Evolutionary conservation across 2,329 filamentous ascomycete genomes (phyloP), one percentile per base, ranked within the genome.

Genomic region (Pyrenochaeta sp.): DNA sequence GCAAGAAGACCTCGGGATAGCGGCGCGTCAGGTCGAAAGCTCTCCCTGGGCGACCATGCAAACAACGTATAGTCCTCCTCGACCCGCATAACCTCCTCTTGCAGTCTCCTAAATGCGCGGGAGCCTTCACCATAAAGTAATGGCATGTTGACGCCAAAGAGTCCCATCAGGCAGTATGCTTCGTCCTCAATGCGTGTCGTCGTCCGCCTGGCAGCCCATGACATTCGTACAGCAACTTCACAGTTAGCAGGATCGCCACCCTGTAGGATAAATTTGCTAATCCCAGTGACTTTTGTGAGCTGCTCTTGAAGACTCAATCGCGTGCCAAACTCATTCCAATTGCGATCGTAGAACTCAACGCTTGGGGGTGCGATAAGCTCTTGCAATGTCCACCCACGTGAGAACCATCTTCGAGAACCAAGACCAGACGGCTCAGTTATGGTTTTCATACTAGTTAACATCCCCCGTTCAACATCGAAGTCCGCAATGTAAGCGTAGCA

Each of bases 261-360:
- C n/a, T 15, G 44, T 3, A 58, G 40, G 6, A 44, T 43, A 19
- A 19, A 12, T 4, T 6, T 13, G 24, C 19, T 13, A 30, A 61
- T 61, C 1, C 42, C 46, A 5, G 58, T 61, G 13, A 61, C 50
- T 12, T 54, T 22, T 34, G 47, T n/a, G 15, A 61, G 37, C 32
- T 48, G n/a, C 37, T 54, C 43, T 44, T 15, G 19, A 12, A 52
- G 30, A 12, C 56, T 53, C 24, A 7, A 15, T 39, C 50, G 58
- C 34, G 50, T 49, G n/a, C 61, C 52, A 13, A 62, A 25, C 28
- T 22, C 36, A 19, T 47, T 25, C 19, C 59, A 51, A 30, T 59
- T 53, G 9, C 3, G 24, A 13, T 53, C 54, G 49, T 60, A 65
- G 51, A 65, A 65, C 25, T 58, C 32, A 22, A 65, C 50, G 15